A percentile compares a stretch with the other conserved stretches of the same genome.
These are phyloP conservation scores for Plasmodium inui DNA, from an alignment of 169 alveolate species.

Conservation along the genomic window DNA sequence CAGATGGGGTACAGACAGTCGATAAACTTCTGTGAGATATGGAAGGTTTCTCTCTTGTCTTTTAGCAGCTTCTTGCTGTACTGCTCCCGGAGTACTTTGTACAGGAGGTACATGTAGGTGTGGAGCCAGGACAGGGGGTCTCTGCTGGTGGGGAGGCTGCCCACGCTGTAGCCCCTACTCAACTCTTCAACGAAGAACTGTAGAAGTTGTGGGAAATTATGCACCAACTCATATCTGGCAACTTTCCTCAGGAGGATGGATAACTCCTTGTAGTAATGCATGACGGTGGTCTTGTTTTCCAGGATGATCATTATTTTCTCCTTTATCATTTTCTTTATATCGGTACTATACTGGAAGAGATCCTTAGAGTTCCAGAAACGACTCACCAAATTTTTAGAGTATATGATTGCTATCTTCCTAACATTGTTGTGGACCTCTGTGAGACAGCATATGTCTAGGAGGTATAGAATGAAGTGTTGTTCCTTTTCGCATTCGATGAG, in stretches of 20 bases:
- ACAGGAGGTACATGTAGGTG: constrained; percentile 33
- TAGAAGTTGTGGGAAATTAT: constrained; percentile 43
- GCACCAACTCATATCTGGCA: constrained; percentile 66
- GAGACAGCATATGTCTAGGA: constrained; percentile 26
- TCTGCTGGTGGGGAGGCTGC: not conserved
- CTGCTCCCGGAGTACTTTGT: constrained; percentile 62
- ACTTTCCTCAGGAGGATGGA: constrained; percentile 36
- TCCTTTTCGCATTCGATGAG: constrained; percentile 41
- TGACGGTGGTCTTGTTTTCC: not conserved
- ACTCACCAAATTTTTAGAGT: constrained; percentile 33
- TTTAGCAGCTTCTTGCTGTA: constrained; percentile 60
- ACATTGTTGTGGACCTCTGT: constrained; percentile 47
- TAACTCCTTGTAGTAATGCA: constrained; percentile 27
- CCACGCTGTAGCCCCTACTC: not conserved
- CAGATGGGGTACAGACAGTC: constrained; percentile 39
- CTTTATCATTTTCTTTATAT: constrained; percentile 29
- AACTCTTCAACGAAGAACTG: constrained; percentile 29
- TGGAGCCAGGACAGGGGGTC: constrained; percentile 4
- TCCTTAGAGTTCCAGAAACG: constrained; percentile 46
- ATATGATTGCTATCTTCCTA: constrained; percentile 47
- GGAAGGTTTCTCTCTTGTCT: constrained; percentile 63
- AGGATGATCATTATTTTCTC: constrained; percentile 23
- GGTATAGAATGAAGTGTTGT: constrained; percentile 2
- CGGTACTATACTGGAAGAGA: constrained; percentile 1
- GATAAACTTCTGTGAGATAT: constrained; percentile 31